Percentiles rank a stretch among this genome's conserved stretches.
These are phyloP conservation scores for Knufia fluminis DNA, from an alignment of 2,329 filamentous ascomycete species.

Conservation along the genomic window DNA sequence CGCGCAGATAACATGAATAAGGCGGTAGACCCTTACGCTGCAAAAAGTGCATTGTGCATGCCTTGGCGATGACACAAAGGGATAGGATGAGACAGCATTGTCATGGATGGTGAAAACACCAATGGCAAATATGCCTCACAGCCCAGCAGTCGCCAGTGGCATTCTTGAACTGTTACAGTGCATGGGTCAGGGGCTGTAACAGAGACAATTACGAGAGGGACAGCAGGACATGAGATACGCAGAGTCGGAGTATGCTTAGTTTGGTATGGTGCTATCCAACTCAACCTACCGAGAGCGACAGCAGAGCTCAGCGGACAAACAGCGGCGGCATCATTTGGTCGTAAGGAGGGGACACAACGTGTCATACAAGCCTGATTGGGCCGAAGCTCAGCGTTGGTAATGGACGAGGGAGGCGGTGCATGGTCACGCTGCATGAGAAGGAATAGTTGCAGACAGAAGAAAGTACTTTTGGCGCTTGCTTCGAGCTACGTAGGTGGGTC, in stretches of 20 bases:
- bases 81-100: conserved; percentile 1
- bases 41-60: neutral
- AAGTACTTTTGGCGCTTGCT: conserved; percentile 2
- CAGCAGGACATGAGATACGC: neutral
- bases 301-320: conserved; percentile 2
- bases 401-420: conserved; percentile 4
- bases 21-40: conserved; percentile 1
- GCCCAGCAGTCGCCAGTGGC: neutral
- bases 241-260: neutral
- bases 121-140: conserved; percentile 5
- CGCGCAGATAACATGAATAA: conserved; percentile 2
- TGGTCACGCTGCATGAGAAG: conserved; percentile 1
- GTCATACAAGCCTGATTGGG: conserved; percentile 4
- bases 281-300: neutral
- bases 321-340: conserved; percentile 3
- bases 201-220: neutral
- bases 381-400: conserved; percentile 5
- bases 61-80: conserved; percentile 1
- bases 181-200: neutral
- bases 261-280: conserved; percentile 1
- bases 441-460: conserved; percentile 2
- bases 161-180: conserved; percentile 3
- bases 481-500: conserved; percentile 1
- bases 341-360: conserved; percentile 2
- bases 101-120: conserved; percentile 6